phyloP scores from a whole-genome alignment of 1,139 yeast genomes.

The Lodderomyces beijingensis region DNA sequence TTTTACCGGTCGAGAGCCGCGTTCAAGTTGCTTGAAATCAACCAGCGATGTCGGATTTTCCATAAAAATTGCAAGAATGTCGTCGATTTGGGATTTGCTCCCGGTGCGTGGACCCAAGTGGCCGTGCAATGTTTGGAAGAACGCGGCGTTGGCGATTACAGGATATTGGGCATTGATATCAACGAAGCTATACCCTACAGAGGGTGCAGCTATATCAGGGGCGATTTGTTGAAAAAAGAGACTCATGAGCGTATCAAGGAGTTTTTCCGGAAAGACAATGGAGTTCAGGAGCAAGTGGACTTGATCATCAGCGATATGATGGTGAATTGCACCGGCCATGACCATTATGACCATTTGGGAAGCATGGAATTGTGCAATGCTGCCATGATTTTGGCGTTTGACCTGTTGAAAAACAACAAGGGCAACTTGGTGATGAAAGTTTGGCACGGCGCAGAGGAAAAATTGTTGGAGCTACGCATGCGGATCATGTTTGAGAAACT shows the following conservation, averaged over 20 bases:
- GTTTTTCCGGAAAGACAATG: slow-evolving; percentile 12
- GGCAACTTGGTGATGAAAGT: slow-evolving; percentile 41
- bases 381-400: slow-evolving; percentile 27
- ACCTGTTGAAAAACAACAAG: slow-evolving; percentile 23
- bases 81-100: slow-evolving; percentile 64
- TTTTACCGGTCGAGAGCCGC: slow-evolving; percentile 86
- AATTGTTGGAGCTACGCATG: slow-evolving; percentile 22
- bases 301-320: slow-evolving; percentile 46
- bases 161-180: slow-evolving; percentile 40
- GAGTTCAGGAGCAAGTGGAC: slow-evolving; percentile 17
- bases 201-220: slow-evolving; percentile 39
- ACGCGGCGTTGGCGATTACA: slow-evolving; percentile 11
- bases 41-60: slow-evolving; percentile 60
- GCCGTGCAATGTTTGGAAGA: slow-evolving; percentile 25
- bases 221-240: slow-evolving; percentile 33
- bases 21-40: slow-evolving; percentile 70
- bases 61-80: slow-evolving; percentile 48
- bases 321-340: slow-evolving; percentile 44
- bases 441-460: slow-evolving; percentile 39
- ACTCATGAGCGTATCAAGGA: slow-evolving; percentile 30
- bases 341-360: slow-evolving; percentile 40
- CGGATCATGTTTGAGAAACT: slow-evolving; percentile 29
- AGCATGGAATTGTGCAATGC: slow-evolving; percentile 45
- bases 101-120: slow-evolving; percentile 50
- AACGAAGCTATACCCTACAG: slow-evolving; percentile 36